Conservation (phyloP, 371 early-diverging fungal genomes). For the Rhizopus arrhizus region DNA sequence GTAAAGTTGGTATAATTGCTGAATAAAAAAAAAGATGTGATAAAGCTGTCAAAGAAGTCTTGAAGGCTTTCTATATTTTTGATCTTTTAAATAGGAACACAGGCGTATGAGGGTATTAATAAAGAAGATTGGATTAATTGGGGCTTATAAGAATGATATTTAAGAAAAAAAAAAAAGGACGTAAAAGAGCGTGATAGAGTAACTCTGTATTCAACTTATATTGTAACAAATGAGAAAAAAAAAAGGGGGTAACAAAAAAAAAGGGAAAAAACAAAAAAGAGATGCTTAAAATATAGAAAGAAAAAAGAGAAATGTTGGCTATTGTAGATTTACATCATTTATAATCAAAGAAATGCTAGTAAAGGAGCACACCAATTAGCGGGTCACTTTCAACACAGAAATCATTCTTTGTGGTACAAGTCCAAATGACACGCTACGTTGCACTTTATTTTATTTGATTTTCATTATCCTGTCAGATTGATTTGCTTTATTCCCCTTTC, state of each 20-base stretch:
- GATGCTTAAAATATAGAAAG: slow-evolving; percentile 1
- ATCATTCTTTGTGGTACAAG: slow-evolving; percentile 7
- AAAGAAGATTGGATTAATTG: no score
- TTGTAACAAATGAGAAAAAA: slow-evolving; percentile 7
- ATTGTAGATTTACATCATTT: slow-evolving; percentile 14
- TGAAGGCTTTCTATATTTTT: no score
- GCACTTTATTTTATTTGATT: neutral
- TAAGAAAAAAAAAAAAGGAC: neutral
- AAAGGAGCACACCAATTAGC: slow-evolving; percentile 6
- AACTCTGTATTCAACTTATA: neutral
- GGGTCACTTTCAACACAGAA: neutral
- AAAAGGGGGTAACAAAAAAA: neutral
- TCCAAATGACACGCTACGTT: neutral
- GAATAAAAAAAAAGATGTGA: no score
- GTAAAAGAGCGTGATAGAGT: neutral
- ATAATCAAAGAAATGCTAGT: slow-evolving; percentile 7
- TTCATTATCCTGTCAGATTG: slow-evolving; percentile 4
- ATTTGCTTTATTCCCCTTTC: neutral
- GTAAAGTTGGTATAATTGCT: neutral
- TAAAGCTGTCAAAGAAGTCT: no score
- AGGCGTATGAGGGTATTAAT: no score
- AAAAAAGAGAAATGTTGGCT: neutral
- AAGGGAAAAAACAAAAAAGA: neutral
- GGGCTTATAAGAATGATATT: neutral
- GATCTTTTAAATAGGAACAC: no score